Evolutionary conservation across 257 asterid genomes (phyloP), one percentile per base, ranked within the genome.

Genomic region (Echites panduratus): DNA sequence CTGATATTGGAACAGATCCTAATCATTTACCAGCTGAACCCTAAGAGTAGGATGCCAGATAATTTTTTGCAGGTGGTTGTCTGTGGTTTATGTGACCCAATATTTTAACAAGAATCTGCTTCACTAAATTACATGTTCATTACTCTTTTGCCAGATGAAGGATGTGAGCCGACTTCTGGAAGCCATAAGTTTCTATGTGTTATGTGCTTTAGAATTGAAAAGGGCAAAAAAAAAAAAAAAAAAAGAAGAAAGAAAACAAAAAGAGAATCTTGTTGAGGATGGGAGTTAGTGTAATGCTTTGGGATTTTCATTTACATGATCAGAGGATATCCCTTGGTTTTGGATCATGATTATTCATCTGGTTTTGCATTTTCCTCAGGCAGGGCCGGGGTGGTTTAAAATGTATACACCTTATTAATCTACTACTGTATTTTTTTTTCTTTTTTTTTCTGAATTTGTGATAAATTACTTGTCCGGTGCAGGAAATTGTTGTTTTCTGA

Each of bases 21-120:
- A 80, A 48, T 74, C 77, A 75, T 59, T 77, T 75, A n/a, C 82
- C 82, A 4, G 54, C 70, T 35, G 85, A 77, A 66, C 76, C 85
- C 2, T 77, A 65, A 53, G 79, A 24, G 26, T 54, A 0, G 63
- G 24, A 1, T 56, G 3, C 5, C 29, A 9, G 61, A 54, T 54
- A 14, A 54, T 45, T 2, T 41, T 41, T 41, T 41, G 45, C 45
- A 32, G 38, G 38, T 32, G 38, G 38, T 32, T 32, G 38, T 32
- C 38, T 32, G 38, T 32, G 38, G 38, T 32, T 32, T 3, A 1
- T 3, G 38, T 32, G 38, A 32, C 38, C 38, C 38, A 32, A 1
- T 32, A 32, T 32, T 32, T 32, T 32, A 32, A 32, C 38, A 41
- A 41, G 45, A 41, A 41, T 41, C 45, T 41, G 45, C 45, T 41